Evolutionary conservation across 2,329 filamentous ascomycete species (phyloP).

Genomic region (Apiospora sp.): DNA sequence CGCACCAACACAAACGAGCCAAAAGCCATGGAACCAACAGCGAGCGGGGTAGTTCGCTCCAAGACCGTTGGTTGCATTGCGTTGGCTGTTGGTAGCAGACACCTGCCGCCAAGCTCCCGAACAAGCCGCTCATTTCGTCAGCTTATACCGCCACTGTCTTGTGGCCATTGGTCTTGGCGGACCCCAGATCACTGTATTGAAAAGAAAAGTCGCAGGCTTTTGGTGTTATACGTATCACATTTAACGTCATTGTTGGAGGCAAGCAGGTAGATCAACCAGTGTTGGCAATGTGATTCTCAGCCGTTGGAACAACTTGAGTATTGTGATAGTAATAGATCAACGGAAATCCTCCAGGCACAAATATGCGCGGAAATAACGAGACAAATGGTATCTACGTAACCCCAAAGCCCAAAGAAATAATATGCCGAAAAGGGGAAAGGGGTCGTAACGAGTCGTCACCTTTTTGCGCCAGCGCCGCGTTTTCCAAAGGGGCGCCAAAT

Average conservation of each 20-base stretch:
- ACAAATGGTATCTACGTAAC: conserved; percentile 22
- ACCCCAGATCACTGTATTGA: no score
- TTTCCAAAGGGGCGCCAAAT: background rate
- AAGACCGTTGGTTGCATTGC: background rate
- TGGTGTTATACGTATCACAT: background rate
- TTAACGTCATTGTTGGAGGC: background rate
- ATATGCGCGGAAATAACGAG: conserved; percentile 13
- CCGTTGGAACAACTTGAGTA: background rate
- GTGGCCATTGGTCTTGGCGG: background rate
- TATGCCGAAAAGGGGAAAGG: background rate
- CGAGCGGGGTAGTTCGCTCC: background rate
- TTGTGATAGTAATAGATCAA: background rate
- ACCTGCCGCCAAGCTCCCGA: background rate
- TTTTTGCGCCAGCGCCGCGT: conserved; percentile 9
- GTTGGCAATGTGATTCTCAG: background rate
- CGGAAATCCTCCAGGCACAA: background rate
- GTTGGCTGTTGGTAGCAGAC: background rate
- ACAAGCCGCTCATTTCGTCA: background rate
- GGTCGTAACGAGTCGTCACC: conserved; percentile 10
- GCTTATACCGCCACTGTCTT: background rate
- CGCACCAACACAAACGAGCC: background rate
- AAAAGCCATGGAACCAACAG: background rate
- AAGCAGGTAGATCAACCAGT: background rate
- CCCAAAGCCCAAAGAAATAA: conserved; percentile 19
- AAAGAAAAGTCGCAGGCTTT: no score